Conservation (phyloP, 768 basidiomycete species). For the Tubosaeta brunneosetosa region DNA sequence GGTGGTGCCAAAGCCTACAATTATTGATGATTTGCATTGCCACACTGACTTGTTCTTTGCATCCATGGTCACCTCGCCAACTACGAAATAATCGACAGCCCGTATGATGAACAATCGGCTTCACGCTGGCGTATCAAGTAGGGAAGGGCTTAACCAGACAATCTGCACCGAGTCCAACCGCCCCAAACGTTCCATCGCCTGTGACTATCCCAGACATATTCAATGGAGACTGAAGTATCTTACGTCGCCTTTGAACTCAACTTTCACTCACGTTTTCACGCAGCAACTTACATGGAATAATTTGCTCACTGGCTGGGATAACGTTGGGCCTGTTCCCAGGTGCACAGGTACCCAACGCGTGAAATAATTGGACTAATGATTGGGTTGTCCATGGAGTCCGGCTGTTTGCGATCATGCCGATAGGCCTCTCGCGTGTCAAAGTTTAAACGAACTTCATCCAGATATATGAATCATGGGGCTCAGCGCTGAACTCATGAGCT, state of each 20-base stretch:
- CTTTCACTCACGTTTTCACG: not conserved
- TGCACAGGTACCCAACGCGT: not conserved
- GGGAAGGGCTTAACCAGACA: no score
- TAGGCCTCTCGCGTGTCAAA: not conserved
- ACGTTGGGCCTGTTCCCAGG: not conserved
- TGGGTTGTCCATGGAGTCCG: not conserved
- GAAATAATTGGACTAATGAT: not conserved
- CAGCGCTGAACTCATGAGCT: not conserved
- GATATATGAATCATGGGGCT: not conserved
- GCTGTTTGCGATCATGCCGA: not conserved
- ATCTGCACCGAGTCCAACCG: no score
- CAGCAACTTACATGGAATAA: not conserved
- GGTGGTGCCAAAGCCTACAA: no score
- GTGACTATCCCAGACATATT: no score
- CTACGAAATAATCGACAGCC: no score
- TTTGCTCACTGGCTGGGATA: not conserved
- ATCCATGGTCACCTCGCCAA: no score
- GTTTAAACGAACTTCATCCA: not conserved
- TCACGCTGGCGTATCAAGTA: no score
- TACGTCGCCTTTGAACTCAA: not conserved
- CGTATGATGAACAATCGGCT: no score
- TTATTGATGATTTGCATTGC: no score
- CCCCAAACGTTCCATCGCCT: no score
- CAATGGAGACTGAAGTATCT: not conserved
- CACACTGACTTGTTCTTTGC: no score